Evolutionary conservation across 2,329 filamentous ascomycete genomes (phyloP).

Genomic region (Aspergillus fischeri): DNA sequence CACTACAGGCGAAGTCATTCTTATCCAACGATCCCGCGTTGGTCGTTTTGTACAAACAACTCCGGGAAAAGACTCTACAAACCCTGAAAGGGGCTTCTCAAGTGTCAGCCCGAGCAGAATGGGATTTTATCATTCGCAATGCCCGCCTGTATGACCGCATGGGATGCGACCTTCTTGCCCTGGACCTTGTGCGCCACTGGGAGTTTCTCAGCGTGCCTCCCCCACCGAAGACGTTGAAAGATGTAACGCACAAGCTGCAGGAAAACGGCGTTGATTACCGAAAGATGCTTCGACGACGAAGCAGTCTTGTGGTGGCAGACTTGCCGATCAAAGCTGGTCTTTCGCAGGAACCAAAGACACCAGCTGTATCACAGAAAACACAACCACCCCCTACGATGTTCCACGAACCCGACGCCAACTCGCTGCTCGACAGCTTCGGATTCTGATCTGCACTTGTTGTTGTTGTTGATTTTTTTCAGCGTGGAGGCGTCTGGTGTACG

Average conservation of each 20-base stretch:
- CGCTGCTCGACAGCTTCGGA: slow-evolving; percentile 87
- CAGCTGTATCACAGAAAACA: slow-evolving; percentile 32
- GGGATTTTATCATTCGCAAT: slow-evolving; percentile 84
- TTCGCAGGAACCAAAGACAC: slow-evolving; percentile 36
- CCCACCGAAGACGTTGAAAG: slow-evolving; percentile 35
- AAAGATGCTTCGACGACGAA: slow-evolving; percentile 65
- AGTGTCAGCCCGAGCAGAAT: slow-evolving; percentile 73
- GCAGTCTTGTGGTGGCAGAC: slow-evolving; percentile 77
- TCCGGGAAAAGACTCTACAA: slow-evolving; percentile 76
- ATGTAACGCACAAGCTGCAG: slow-evolving; percentile 19
- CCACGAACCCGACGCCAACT: slow-evolving; percentile 85
- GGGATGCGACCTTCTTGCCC: slow-evolving; percentile 86
- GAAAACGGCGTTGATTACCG: slow-evolving; percentile 54
- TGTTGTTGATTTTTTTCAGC: neutral
- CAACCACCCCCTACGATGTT: slow-evolving; percentile 72
- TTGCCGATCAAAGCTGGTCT: slow-evolving; percentile 42
- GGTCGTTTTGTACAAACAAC: slow-evolving; percentile 79
- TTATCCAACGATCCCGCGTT: slow-evolving; percentile 87
- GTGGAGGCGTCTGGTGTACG: neutral
- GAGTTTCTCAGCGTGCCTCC: slow-evolving; percentile 35
- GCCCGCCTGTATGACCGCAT: slow-evolving; percentile 80
- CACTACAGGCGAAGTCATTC: slow-evolving; percentile 70
- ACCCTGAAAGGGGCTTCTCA: slow-evolving; percentile 82
- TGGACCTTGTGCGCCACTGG: slow-evolving; percentile 66
- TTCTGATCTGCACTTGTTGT: slow-evolving; percentile 51